Evolutionary conservation across 306 rosid genomes (phyloP), one percentile per base, ranked within the genome.

Genomic region (Prunus fruticosa): DNA sequence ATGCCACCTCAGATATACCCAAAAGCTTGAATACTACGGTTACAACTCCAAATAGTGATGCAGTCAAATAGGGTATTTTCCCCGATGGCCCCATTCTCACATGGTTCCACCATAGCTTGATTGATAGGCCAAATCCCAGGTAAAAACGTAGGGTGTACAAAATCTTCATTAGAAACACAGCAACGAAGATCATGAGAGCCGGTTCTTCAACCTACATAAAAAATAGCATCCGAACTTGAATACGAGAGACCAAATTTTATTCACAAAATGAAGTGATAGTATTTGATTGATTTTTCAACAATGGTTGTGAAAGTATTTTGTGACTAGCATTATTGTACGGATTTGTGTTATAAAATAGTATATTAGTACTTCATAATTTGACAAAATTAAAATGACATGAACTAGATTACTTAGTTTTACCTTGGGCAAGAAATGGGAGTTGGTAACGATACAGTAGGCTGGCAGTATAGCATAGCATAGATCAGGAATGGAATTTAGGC

Each of bases 391-490:
- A 32, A 32, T 32, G 38, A 32, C 38, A 32, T 32, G 1, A 32
- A 32, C 38, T 32, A 23, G 50, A 46, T 46, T 14, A 46, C 13
- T 6, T 54, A 18, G 8, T 43, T 19, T 14, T 67, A 83, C 83
- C 79, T 73, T 67, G 23, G 88, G 86, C 64, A 81, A 72, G 65
- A 78, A 71, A 54, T 23, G 51, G 32, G 88, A 75, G 76, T 71
- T 72, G 49, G 79, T 75, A 49, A 78, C 45, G 83, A 81, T 62
- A 46, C 72, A 78, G 52, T 77, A 81, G 25, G 83, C 69, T 0
- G 88, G 83, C 3, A 84, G 34, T 11, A 51, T 19, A 1, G 67
- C 3, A 38, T 84, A 84, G 16, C 64, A 81, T n/a, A 85, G 14
- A 11, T 68, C 72, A 22, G 71, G 83, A 57, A 82, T n/a, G 47